Conservation (phyloP, 2,329 filamentous ascomycete genomes). For the Colletotrichum zoysiae region DNA sequence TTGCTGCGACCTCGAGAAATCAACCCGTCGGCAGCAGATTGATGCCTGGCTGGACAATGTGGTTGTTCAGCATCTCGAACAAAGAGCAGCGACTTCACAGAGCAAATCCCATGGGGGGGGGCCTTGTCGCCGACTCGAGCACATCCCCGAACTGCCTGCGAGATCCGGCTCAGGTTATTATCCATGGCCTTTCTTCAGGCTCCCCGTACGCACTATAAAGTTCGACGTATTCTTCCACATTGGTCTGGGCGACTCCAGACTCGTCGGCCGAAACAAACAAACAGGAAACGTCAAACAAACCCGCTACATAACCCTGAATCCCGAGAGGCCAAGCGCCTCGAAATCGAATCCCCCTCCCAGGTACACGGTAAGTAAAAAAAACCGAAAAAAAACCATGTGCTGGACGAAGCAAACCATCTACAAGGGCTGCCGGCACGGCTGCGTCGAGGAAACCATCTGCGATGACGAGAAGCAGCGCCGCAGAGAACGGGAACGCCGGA, state of each 20-base stretch:
- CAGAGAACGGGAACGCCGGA: background rate
- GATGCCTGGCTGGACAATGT: background rate
- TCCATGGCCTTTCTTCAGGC: background rate
- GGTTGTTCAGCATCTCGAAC: background rate
- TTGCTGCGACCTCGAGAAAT: background rate
- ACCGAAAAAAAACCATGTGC: too few species aligned
- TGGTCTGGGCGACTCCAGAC: too few species aligned
- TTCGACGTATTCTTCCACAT: background rate
- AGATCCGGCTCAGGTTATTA: background rate
- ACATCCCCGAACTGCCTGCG: background rate
- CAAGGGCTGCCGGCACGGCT: constrained; percentile 19
- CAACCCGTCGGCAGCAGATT: background rate
- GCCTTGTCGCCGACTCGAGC: background rate
- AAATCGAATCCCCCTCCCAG: background rate
- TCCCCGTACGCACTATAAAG: background rate
- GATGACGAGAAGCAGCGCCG: background rate
- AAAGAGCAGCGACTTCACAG: background rate
- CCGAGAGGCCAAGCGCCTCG: background rate
- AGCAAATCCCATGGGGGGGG: background rate
- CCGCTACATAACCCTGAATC: background rate
- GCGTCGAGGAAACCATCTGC: constrained; percentile 14
- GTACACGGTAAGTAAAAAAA: background rate
- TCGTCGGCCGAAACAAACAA: background rate
- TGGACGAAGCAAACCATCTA: constrained; percentile 29
- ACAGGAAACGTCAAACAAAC: background rate